Base-by-base conservation (phyloP, 164 flowering plant species). In the Platanus orientalis region DNA sequence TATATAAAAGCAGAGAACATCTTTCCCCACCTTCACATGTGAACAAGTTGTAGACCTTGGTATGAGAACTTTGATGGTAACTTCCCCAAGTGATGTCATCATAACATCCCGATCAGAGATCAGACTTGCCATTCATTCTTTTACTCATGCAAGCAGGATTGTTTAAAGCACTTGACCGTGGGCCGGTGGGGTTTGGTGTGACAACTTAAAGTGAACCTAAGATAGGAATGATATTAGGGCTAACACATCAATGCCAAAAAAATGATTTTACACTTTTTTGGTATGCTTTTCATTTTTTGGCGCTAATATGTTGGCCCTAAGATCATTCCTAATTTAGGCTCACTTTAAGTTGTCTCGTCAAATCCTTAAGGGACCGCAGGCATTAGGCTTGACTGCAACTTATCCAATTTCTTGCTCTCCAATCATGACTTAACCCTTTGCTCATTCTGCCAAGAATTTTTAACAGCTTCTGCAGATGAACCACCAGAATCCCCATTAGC, bases 361-460 rank as follows among this genome's bases (percentile, higher is more conserved):
- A n/a, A n/a, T n/a, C n/a, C n/a, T n/a, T n/a, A n/a, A n/a, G n/a
- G n/a, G 44, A 21, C 11, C 64, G 56, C 60, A 60, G 25, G 54
- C 25, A 28, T 27, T 53, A 34, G 12, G 65, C 62, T 54, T 30
- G 17, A 54, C n/a, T 21, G 24, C 39, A 54, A 32, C 55, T 25
- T 52, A 25, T 23, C 11, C 3, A 36, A 23, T 20, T 23, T 29
- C 20, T 63, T 57, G 25, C 48, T 57, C 19, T 29, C 54, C 52
- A 5, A 14, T 86, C 78, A 79, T 57, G 79, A 70, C 25, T 79
- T 81, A 64, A 61, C 67, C 69, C 89, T 78, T 73, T 75, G 94
- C 77, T 89, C 94, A 71, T 75, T 92, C 73, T 87, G 80, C 92
- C 90, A 83, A 10, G 94, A 85, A 29, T 87, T 92, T 65, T 84